Evolutionary conservation across 768 basidiomycete species (phyloP), one percentile per base, ranked within the genome.

Genomic region (Lentinula lateritia): DNA sequence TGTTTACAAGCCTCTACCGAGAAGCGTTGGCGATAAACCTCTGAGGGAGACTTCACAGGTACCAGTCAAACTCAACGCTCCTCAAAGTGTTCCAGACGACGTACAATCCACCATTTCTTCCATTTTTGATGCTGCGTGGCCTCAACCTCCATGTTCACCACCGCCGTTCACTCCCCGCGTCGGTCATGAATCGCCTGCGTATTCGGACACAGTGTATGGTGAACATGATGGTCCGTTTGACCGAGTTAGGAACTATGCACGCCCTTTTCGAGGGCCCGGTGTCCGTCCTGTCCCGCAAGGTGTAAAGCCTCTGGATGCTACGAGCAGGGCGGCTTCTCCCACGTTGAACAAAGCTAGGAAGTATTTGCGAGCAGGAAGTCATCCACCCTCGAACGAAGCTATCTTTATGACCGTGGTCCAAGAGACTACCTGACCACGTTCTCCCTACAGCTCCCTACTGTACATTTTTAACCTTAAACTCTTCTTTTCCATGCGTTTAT

Each of bases 351-450:
- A 41, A 38, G 42, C 66, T 16, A 68, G 69, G 52, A 66, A 60
- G 16, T 70, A 67, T 42, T 50, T 77, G 57, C 68, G 70, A 34
- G 42, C 66, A 69, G 60, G 67, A 28, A 65, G 43, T 35, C 61
- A 61, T 46, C 9, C 58, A 3, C 62, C 70, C n/a, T 55, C 58
- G 7, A 61, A 41, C n/a, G 75, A 78, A 64, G 69, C 72, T 58
- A 72, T 83, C 45, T 75, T 75, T 65, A 78, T 81, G 78, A 76
- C 78, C 1, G 74, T 79, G 43, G 74, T 78, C 34, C 75, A 74
- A 58, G 80, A 81, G 62, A 75, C 72, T 10, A 70, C 68, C 36
- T 76, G 66, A 65, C 50, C 41, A 32, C 13, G 8, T 59, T 28
- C 34, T 52, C 35, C 32, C 52, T 39, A 28, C 38, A 42, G 2